A percentile compares a stretch with the other conserved stretches of the same genome.
phyloP scores from a whole-genome alignment of 140 eudicot species.

The Cichorium intybus region DNA sequence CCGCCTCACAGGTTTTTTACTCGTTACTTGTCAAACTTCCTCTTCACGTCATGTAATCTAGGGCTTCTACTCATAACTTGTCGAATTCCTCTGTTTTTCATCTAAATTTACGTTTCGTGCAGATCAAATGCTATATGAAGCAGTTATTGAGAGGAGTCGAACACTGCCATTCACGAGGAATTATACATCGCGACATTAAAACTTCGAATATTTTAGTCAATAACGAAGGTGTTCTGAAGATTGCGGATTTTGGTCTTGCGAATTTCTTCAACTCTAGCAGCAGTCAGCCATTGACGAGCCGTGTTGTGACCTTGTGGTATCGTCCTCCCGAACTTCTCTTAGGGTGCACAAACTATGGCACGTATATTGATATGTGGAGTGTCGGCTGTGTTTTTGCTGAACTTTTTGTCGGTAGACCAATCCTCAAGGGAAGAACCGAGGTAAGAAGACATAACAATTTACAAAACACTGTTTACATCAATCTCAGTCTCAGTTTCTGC shows the following conservation, averaged over 20 bases:
- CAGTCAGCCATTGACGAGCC: conserved; percentile 58
- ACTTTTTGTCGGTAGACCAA: conserved; percentile 60
- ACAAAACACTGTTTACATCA: too few relatives aligned
- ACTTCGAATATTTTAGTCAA: conserved; percentile 67
- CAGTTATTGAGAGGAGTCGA: conserved; percentile 69
- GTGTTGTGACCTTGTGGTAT: conserved; percentile 89
- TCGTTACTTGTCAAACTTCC: too few relatives aligned
- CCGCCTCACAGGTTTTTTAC: conserved; percentile 54
- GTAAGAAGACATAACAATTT: conserved; percentile 28
- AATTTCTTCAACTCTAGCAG: conserved; percentile 33
- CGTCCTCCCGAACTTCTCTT: conserved; percentile 83
- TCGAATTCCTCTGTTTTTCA: background rate
- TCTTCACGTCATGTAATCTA: background rate
- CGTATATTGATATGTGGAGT: conserved; percentile 75
- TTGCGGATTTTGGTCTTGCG: conserved; percentile 84
- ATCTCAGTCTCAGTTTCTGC: too few relatives aligned
- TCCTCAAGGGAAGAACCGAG: conserved; percentile 83
- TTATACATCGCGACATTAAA: conserved; percentile 79
- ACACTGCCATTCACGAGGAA: conserved; percentile 69
- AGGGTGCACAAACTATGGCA: conserved; percentile 66
- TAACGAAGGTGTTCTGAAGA: conserved; percentile 71
- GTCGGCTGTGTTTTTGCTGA: conserved; percentile 83
- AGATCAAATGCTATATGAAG: conserved; percentile 80
- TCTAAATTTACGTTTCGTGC: background rate
- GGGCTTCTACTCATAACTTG: background rate